Base-by-base conservation (phyloP, 805 yeast genomes). In the Scheffersomyces spartinae region DNA sequence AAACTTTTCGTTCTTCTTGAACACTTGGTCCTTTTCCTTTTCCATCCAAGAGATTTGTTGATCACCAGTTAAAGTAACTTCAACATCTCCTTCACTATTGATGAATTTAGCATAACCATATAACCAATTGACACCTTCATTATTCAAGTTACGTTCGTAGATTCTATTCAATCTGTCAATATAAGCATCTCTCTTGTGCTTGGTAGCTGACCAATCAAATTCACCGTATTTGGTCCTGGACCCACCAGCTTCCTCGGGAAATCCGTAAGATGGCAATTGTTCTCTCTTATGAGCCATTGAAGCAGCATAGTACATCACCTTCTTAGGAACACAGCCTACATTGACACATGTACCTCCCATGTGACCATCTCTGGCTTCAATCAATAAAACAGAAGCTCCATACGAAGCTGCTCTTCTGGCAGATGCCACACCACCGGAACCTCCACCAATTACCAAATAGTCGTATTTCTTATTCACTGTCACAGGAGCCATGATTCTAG, bases 331-430 rank as follows among this genome's bases (percentile, higher is more conserved):
- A 66, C 99, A 91, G 12, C 99, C 99, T 22, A 88, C 97, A 50
- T 91, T 91, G 34, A 91, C 99, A 68, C 99, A 91, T 21, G 98
- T 91, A 15, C 99, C 99, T 31, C 98, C 98, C 55, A 91, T 68
- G 40, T 52, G 54, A 26, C 53, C 38, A 36, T 64, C 76, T 27
- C 73, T 71, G 20, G 82, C 72, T 54, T 91, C 98, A 27, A 91
- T 65, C 12, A 91, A 46, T 27, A 86, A 61, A 2, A 91, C 77
- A 39, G 84, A 83, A 14, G 93, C 94, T 14, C 98, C 98, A 41
- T 86, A 73, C 17, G 73, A 68, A 18, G 97, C 95, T 8, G 98
- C 97, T 43, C 97, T 74, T 54, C 99, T 75, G 9, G 96, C 93
- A 12, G 93, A 76, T n/a, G 98, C 95, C 23, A 91, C 96, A 39